phyloP scores from a whole-genome alignment of 2,329 filamentous ascomycete genomes.

The Cercospora beticola region DNA sequence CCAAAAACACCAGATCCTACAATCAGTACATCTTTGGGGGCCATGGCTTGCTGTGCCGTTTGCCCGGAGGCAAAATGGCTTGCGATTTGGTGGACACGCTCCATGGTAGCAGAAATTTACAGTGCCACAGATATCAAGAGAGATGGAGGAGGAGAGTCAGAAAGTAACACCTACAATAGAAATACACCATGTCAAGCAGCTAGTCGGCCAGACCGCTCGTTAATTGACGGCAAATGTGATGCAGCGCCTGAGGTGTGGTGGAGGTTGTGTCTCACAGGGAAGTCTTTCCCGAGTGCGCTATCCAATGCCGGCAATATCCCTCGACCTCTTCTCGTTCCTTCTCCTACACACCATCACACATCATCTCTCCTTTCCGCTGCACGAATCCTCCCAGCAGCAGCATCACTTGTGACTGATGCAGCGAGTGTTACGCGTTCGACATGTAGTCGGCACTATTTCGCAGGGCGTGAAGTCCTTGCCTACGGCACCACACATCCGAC shows the following conservation, averaged over 20 bases:
- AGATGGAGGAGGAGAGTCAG: neutral
- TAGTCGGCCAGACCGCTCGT: neutral
- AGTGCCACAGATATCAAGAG: neutral
- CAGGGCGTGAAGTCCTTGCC: conserved; percentile 8
- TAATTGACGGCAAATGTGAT: neutral
- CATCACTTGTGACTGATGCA: conserved; percentile 23
- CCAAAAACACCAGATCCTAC: conserved; percentile 57
- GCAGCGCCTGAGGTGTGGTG: neutral
- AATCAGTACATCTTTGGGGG: conserved; percentile 49
- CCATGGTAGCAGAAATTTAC: conserved; percentile 6
- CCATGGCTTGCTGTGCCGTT: conserved; percentile 4
- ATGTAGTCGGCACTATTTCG: conserved; percentile 24
- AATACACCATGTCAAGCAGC: neutral
- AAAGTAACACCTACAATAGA: neutral
- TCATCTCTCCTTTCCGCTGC: neutral
- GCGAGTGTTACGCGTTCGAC: conserved; percentile 19
- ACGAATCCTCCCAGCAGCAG: neutral
- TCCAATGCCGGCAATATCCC: conserved; percentile 6
- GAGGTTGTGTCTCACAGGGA: neutral
- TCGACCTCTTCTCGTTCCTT: neutral
- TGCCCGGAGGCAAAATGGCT: conserved; percentile 13
- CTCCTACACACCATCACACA: neutral
- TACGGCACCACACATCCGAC: neutral
- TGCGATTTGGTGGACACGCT: conserved; percentile 12
- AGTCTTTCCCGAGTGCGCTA: conserved; percentile 1